Evolutionary conservation across 148 eudicot genomes (phyloP), one percentile per base, ranked within the genome.

Genomic region (Spergularia marina): DNA sequence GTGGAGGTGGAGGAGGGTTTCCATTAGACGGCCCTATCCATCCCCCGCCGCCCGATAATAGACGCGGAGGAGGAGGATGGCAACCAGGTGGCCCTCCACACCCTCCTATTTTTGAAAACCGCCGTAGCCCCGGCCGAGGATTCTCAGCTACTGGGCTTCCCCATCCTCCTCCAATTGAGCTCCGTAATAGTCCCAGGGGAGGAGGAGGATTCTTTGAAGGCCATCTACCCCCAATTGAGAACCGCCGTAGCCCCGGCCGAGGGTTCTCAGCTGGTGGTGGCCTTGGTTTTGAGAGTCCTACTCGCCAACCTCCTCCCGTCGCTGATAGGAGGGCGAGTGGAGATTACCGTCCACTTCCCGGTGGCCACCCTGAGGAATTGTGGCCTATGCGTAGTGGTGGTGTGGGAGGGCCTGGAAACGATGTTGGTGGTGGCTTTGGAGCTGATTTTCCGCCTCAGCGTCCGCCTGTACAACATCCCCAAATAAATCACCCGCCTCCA

Each of bases 221-320:
- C 6, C 68, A 39, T 2, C 4, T 30, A 30, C 82, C 86, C n/a
- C 54, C 84, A 2, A 40, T 20, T 65, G 78, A 74, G 11, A 60
- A 40, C 20, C 77, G 69, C 57, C 83, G 80, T 20, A 86, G 87
- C 62, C 84, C 85, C 16, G 73, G 79, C 20, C 72, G 78, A 1
- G 86, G 84, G 25, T 82, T 78, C 65, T 70, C 89, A 11, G 77
- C 88, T 10, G 80, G 75, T 23, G 25, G 25, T 7, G 71, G 74
- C 13, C 87, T 72, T 23, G 72, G 84, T 21, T 85, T 87, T 56
- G 86, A 85, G 15, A 87, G 92, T 40, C 89, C 96, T 4, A 89
- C 87, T 23, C 78, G 85, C 25, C 84, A 66, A 21, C 82, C 78
- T 77, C 73, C 76, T 6, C 78, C 69, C 23, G 83, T 68, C 17